Base-by-base conservation (phyloP, 768 basidiomycete genomes). In the Podaxis mareebaensis region DNA sequence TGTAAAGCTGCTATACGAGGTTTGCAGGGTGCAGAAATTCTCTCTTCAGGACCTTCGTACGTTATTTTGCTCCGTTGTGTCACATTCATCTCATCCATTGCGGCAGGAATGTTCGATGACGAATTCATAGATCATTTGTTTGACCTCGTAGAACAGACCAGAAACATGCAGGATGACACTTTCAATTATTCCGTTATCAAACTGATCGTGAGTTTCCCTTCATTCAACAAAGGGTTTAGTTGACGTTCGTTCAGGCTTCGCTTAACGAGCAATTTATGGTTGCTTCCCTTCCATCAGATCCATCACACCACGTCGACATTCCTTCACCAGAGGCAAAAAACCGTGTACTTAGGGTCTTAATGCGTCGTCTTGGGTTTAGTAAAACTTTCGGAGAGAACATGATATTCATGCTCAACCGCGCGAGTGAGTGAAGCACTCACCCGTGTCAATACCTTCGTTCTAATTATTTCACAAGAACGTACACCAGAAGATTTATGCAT, bases 201-300 rank as follows among this genome's bases (percentile, higher is more conserved):
- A 72, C 81, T 98, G 38, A 88, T 99, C 65, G 96, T 96, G 69
- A 73, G 90, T 74, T 17, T 20, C 56, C 22, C n/a, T 61, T 39
- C 54, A 13, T 56, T 59, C 10, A 33, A 15, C 26, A 48, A 15
- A 36, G 48, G 57, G 2, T 36, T 0, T 24, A 22, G 33, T 64
- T 61, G 17, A 66, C 15, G 10, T 44, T 15, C 36, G 22, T 7
- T 1, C 69, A 96, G 94, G 89, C 95, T 36, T 89, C 95, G 0
- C 80, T 99, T 33, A 99, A 98, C 70, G 96, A 99, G 73, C 96
- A 99, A 75, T 99, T 96, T 76, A 99, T 99, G 96, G 95, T 98
- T 4, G 88, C 92, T 0, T 85, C 87, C 3, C 71, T 95, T 48
- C 68, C 70, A 17, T 71, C 63, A 33, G 78, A 80, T 63, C 60